A percentile compares a stretch with the other conserved stretches of the same genome.
Evolutionary conservation across 306 rosid species (phyloP).

Genomic region (Quercus rubra): DNA sequence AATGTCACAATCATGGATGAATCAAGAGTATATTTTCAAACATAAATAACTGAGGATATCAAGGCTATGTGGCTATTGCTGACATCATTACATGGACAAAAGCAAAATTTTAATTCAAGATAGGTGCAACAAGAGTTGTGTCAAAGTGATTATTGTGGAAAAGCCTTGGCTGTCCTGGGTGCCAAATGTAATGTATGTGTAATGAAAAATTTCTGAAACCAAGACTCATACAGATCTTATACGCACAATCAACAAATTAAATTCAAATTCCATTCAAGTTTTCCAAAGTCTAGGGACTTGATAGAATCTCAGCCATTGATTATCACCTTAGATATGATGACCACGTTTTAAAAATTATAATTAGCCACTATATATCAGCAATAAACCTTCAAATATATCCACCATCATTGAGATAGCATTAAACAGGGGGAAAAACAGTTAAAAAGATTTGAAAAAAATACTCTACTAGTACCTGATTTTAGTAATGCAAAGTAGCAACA

Average conservation of each 20-base stretch:
- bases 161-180: slow-evolving; percentile 6
- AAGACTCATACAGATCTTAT: background rate
- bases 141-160: background rate
- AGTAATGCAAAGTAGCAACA: background rate
- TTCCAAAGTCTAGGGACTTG: too few relatives aligned
- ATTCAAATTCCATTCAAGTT: too few relatives aligned
- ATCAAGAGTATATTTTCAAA: background rate
- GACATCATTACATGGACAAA: background rate
- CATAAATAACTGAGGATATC: slow-evolving; percentile 3
- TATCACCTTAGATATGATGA: slow-evolving; percentile 1
- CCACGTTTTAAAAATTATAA: background rate
- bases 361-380: background rate
- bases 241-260: background rate
- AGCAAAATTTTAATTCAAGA: slow-evolving; percentile 7
- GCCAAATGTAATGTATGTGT: background rate
- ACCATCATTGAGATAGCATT: slow-evolving; percentile 5
- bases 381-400: background rate
- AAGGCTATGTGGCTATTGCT: background rate
- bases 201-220: background rate
- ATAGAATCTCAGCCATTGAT: background rate
- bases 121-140: slow-evolving; percentile 1
- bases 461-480: background rate
- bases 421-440: background rate
- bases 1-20: slow-evolving; percentile 9
- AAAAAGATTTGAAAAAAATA: background rate